phyloP scores from a whole-genome alignment of 495 filamentous ascomycete genomes.

The Podospora conica region DNA sequence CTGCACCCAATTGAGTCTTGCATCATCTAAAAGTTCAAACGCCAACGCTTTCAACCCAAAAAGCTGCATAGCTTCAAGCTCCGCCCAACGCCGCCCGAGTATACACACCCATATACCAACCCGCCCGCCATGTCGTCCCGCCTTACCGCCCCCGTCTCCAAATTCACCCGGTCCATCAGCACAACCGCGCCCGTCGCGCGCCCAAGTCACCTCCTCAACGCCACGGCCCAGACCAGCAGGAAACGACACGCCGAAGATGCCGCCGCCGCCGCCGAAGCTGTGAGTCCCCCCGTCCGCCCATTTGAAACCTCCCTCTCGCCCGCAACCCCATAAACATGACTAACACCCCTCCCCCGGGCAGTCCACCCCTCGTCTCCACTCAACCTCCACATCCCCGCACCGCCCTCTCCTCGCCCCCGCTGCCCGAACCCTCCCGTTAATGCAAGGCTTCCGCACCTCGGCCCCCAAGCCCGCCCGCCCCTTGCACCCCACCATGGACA shows the following conservation, averaged over 20 bases:
- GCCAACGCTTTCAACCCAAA: not conserved
- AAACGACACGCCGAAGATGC: conserved; percentile 13
- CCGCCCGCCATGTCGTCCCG: conserved; percentile 31
- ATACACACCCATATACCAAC: not conserved
- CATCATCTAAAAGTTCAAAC: not conserved
- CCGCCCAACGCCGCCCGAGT: not conserved
- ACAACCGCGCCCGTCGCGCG: conserved; percentile 30
- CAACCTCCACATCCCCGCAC: conserved; percentile 26
- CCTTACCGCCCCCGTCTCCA: conserved; percentile 36
- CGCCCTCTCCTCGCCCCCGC: conserved; percentile 20
- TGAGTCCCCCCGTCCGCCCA: conserved; percentile 10
- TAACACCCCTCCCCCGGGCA: conserved; percentile 9
- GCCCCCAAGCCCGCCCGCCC: conserved; percentile 24
- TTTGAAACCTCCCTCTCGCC: not conserved
- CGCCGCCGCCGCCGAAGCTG: conserved; percentile 14
- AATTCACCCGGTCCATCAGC: conserved; percentile 42
- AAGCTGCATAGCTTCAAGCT: not conserved
- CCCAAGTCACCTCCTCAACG: conserved; percentile 31
- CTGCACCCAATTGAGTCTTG: not conserved
- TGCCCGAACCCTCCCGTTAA: conserved; percentile 36
- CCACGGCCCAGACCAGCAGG: conserved; percentile 28
- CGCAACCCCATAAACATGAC: not conserved
- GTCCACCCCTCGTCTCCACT: conserved; percentile 8
- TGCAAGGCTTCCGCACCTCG: conserved; percentile 46
- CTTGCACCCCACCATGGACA: conserved; percentile 32